Evolutionary conservation across 176 grass and related monocot genomes (phyloP).

Genomic region (Thalia dealbata): DNA sequence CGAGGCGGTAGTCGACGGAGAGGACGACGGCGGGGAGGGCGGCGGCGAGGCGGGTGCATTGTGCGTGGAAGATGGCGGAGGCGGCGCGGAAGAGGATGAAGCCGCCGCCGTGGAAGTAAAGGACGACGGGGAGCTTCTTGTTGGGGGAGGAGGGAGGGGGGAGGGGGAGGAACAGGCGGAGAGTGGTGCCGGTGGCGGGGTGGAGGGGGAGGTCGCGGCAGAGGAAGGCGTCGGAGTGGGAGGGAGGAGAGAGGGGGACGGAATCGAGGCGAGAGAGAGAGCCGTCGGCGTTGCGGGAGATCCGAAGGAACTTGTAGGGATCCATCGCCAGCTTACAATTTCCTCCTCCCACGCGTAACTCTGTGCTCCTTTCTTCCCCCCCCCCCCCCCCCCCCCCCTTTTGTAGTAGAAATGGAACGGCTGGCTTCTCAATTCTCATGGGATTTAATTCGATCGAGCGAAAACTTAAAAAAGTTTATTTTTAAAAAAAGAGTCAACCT

Average conservation of each 20-base stretch:
- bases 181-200: conserved; percentile 29
- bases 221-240: conserved; percentile 30
- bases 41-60: conserved; percentile 37
- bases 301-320: conserved; percentile 68
- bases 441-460: no score
- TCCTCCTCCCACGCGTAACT: no score
- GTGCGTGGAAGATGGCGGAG: conserved; percentile 43
- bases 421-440: no score
- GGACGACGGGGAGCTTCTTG: conserved; percentile 32
- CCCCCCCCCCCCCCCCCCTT: no score
- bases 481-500: no score
- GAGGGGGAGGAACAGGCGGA: conserved; percentile 71
- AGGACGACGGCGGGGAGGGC: conserved; percentile 42
- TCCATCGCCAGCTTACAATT: conserved; percentile 35
- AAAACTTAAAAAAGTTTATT: no score
- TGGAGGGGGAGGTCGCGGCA: conserved; percentile 61
- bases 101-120: conserved; percentile 78
- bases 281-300: conserved; percentile 56
- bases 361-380: no score
- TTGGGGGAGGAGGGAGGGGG: not conserved
- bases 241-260: conserved; percentile 25
- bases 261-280: conserved; percentile 33
- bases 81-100: conserved; percentile 66
- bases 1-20: conserved; percentile 76
- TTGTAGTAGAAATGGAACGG: no score